Conservation (phyloP, 768 basidiomycete genomes). For the Melanogaster broomeanus region DNA sequence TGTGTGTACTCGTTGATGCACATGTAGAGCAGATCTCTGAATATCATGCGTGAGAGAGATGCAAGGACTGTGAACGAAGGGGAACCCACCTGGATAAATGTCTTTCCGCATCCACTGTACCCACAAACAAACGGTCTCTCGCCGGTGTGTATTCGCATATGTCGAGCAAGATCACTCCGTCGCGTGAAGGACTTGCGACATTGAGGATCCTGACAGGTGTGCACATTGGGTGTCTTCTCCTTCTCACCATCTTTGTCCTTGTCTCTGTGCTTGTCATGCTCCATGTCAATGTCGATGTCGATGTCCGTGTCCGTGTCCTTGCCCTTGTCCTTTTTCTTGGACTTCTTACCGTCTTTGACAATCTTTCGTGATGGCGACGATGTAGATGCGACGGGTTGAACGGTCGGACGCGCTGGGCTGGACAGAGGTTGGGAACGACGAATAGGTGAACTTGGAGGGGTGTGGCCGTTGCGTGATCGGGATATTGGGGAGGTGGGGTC, state of each 20-base stretch:
- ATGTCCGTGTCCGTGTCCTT: slow-evolving; percentile 31
- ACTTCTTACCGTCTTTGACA: slow-evolving; percentile 23
- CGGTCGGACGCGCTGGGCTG: slow-evolving; percentile 31
- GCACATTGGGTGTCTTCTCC: slow-evolving; percentile 48
- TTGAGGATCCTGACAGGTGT: slow-evolving; percentile 69
- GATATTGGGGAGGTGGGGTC: slow-evolving; percentile 32
- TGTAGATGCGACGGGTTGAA: slow-evolving; percentile 54
- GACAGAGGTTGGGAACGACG: slow-evolving; percentile 37
- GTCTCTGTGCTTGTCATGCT: no score
- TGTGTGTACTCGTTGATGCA: slow-evolving; percentile 87
- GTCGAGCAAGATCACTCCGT: slow-evolving; percentile 80
- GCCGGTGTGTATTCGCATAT: slow-evolving; percentile 89
- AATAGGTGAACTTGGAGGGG: slow-evolving; percentile 20
- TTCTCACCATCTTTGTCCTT: slow-evolving; percentile 12
- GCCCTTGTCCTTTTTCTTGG: slow-evolving; percentile 28
- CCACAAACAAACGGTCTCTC: slow-evolving; percentile 83
- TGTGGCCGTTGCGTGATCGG: slow-evolving; percentile 25
- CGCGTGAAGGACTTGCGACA: slow-evolving; percentile 84
- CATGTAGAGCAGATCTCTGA: slow-evolving; percentile 86
- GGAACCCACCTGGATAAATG: slow-evolving; percentile 80
- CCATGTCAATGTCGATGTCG: no score
- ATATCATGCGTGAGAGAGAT: slow-evolving; percentile 15
- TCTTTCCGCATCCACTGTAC: slow-evolving; percentile 78
- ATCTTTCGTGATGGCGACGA: slow-evolving; percentile 38
- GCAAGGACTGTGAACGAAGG: background rate